Evolutionary conservation across 257 asterid genomes (phyloP).

Genomic region (Solanum sparsipilum): DNA sequence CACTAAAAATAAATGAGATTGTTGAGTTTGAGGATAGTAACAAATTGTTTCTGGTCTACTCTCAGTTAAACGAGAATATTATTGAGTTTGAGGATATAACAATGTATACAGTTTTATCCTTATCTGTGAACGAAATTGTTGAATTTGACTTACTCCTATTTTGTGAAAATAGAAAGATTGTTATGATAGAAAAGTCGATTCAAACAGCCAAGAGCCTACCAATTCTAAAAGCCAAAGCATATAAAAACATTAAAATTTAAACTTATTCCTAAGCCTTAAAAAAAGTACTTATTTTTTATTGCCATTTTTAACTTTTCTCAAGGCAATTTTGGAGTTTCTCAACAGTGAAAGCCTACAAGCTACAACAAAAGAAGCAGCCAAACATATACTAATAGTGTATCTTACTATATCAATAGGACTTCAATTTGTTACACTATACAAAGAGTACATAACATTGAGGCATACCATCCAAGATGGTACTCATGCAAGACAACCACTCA

Average conservation of each 20-base stretch:
- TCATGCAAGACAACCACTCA: background rate
- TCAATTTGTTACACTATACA: background rate
- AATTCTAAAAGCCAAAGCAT: background rate
- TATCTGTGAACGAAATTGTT: no score
- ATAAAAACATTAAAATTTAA: background rate
- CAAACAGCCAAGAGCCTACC: background rate
- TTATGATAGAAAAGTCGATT: background rate
- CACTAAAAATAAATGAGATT: background rate
- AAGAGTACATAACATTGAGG: background rate
- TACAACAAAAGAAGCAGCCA: background rate
- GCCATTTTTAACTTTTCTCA: background rate
- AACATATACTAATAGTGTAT: background rate
- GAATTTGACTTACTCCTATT: background rate
- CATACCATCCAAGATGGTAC: background rate
- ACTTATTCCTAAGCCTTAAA: background rate
- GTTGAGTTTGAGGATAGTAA: background rate
- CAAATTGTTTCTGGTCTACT: rapidly evolving
- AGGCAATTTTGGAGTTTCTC: background rate
- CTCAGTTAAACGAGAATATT: no score
- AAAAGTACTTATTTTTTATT: background rate
- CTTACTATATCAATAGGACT: background rate
- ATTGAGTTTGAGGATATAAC: background rate
- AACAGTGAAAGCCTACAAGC: background rate
- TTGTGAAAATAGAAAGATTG: background rate
- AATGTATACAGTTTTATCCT: no score